A percentile compares a stretch with the other conserved stretches of the same genome.
Evolutionary conservation across 2,329 filamentous ascomycete species (phyloP).

Genomic region (Rhytidhysteron rufulum): DNA sequence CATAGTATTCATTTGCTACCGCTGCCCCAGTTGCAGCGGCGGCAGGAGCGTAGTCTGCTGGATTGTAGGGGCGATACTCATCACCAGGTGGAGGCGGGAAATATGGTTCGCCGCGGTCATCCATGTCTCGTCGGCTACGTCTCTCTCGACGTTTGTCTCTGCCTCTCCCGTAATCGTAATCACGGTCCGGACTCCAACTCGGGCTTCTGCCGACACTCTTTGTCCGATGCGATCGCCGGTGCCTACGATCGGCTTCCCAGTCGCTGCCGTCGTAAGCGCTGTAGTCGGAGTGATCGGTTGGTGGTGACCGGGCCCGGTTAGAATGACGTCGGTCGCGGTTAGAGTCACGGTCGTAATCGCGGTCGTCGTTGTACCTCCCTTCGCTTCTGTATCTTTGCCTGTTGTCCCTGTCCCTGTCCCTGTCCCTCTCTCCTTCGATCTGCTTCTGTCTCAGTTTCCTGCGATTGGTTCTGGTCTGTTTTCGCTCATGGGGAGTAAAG

Average conservation of each 20-base stretch:
- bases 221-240: slow-evolving; percentile 19
- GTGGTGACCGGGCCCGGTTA: slow-evolving; percentile 22
- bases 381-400: slow-evolving; percentile 15
- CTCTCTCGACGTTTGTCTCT: slow-evolving; percentile 11
- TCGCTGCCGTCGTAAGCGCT: slow-evolving; percentile 29
- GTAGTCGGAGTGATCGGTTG: slow-evolving; percentile 24
- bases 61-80: slow-evolving; percentile 31
- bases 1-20: slow-evolving; percentile 12
- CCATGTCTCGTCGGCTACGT: slow-evolving; percentile 14
- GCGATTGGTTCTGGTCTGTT: neutral
- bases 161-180: slow-evolving; percentile 23
- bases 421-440: slow-evolving; percentile 17
- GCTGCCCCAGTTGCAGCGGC: slow-evolving; percentile 9
- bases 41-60: slow-evolving; percentile 27
- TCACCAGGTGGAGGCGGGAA: slow-evolving; percentile 32
- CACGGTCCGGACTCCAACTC: slow-evolving; percentile 14
- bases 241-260: slow-evolving; percentile 23
- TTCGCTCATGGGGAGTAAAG: slow-evolving; percentile 27
- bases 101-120: slow-evolving; percentile 21
- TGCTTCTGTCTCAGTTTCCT: slow-evolving; percentile 12
- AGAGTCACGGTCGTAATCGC: too few relatives aligned
- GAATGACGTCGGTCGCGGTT: slow-evolving; percentile 14
- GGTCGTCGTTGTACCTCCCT: slow-evolving; percentile 12
- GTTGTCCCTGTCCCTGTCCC: slow-evolving; percentile 12
- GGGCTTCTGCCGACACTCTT: slow-evolving; percentile 18